A percentile compares a stretch with the other conserved stretches of the same genome.
Evolutionary conservation across 441 rosid species (phyloP).

Genomic region (Pelargonium fulgidum): DNA sequence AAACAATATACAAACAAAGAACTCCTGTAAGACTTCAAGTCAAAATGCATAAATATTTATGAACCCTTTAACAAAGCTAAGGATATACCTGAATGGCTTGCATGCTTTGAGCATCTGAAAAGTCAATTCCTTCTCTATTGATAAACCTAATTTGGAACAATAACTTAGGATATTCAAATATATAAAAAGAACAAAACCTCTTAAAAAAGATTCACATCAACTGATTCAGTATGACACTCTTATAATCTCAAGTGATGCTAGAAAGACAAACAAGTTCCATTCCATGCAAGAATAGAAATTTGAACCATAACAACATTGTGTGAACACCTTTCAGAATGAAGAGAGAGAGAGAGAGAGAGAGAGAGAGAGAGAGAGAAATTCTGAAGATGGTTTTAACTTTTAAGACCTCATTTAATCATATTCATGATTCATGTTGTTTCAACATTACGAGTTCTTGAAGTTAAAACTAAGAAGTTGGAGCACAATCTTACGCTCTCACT

Average conservation of each 20-base stretch:
- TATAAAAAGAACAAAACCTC: background rate
- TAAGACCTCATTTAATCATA: background rate
- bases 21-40: slow-evolving; percentile 7
- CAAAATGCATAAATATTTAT: background rate
- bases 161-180: background rate
- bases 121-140: slow-evolving; percentile 85
- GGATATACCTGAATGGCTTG: slow-evolving; percentile 78
- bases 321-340: too few species aligned
- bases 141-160: slow-evolving; percentile 48
- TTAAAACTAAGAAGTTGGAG: too few species aligned
- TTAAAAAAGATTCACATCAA: background rate
- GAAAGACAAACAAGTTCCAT: background rate
- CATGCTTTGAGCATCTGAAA: slow-evolving; percentile 89
- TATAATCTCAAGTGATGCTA: background rate
- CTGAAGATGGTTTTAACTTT: too few species aligned
- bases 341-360: too few species aligned
- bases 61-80: slow-evolving; percentile 9
- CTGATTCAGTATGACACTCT: background rate
- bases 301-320: background rate
- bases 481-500: slow-evolving; percentile 75
- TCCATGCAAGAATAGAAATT: background rate
- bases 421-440: too few species aligned
- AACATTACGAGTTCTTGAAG: too few species aligned
- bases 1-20: slow-evolving; percentile 12
- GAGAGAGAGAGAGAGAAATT: too few species aligned